phyloP scores from a whole-genome alignment of 371 early-diverging fungal genomes.

The Mortierella polycephala region DNA sequence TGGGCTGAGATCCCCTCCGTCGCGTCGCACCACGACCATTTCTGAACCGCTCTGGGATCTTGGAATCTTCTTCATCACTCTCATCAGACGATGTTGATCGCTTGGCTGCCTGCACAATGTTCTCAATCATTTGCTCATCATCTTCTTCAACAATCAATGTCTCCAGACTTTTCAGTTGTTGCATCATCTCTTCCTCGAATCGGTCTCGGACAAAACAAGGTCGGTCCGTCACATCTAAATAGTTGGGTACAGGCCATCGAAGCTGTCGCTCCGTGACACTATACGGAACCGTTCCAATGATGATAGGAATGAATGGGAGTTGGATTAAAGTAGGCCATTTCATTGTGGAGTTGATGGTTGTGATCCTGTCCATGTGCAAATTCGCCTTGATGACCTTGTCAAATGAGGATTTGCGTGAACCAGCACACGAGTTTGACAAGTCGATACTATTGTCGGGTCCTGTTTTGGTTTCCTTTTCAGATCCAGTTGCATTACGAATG shows the following conservation, averaged over 20 bases:
- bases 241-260: conserved; percentile 52
- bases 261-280: conserved; percentile 35
- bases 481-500: conserved; percentile 16
- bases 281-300: conserved; percentile 47
- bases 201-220: conserved; percentile 51
- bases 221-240: conserved; percentile 46
- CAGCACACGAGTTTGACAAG: background rate
- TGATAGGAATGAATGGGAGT: conserved; percentile 37
- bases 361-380: conserved; percentile 35
- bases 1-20: conserved; percentile 1
- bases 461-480: conserved; percentile 4
- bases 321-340: conserved; percentile 52
- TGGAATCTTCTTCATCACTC: conserved; percentile 45
- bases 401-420: conserved; percentile 27
- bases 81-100: conserved; percentile 37
- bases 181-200: conserved; percentile 54
- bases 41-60: conserved; percentile 40
- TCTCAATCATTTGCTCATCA: conserved; percentile 34
- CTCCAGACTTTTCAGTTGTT: conserved; percentile 45
- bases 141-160: conserved; percentile 42
- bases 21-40: conserved; percentile 9
- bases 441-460: background rate
- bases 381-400: conserved; percentile 36
- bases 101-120: conserved; percentile 36
- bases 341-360: conserved; percentile 35